Conservation (phyloP, 2,329 filamentous ascomycete genomes). For the Metarhizium guizhouense region DNA sequence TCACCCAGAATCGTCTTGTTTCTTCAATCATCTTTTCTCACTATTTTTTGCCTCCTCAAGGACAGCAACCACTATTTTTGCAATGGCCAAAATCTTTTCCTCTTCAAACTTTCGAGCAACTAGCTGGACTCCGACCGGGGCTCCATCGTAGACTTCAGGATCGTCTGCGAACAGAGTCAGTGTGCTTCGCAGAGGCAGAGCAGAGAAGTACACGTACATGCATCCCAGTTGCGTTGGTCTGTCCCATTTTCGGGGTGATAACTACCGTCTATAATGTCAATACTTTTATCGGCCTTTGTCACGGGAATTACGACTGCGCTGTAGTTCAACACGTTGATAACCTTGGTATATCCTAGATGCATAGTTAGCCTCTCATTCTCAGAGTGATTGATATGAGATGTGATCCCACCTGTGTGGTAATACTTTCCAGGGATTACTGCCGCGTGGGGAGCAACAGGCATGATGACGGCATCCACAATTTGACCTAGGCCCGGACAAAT, state of each 20-base stretch:
- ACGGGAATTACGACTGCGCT: slow-evolving; percentile 45
- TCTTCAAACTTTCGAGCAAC: background rate
- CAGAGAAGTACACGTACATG: slow-evolving; percentile 29
- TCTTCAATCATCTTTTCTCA: too few relatives aligned
- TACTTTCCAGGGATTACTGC: slow-evolving; percentile 38
- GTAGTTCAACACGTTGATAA: slow-evolving; percentile 49
- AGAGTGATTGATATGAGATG: background rate
- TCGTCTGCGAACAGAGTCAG: background rate
- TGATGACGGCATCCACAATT: slow-evolving; percentile 46
- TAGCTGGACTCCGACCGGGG: background rate
- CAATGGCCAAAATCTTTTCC: background rate
- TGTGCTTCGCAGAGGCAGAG: background rate
- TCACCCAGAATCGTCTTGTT: too few relatives aligned
- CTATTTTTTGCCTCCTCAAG: background rate
- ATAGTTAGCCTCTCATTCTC: background rate
- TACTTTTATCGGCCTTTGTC: slow-evolving; percentile 38
- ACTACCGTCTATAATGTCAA: slow-evolving; percentile 32
- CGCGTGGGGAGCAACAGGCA: slow-evolving; percentile 39
- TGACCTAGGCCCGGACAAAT: slow-evolving; percentile 20
- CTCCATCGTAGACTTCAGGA: background rate
- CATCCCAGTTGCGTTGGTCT: slow-evolving; percentile 34
- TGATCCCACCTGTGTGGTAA: slow-evolving; percentile 18
- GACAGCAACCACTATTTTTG: background rate
- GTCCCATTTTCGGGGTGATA: slow-evolving; percentile 30
- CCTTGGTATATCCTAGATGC: slow-evolving; percentile 19